These are phyloP conservation scores for Pouteria campechiana DNA, from an alignment of 179 eudicot species.

Conservation along the genomic window DNA sequence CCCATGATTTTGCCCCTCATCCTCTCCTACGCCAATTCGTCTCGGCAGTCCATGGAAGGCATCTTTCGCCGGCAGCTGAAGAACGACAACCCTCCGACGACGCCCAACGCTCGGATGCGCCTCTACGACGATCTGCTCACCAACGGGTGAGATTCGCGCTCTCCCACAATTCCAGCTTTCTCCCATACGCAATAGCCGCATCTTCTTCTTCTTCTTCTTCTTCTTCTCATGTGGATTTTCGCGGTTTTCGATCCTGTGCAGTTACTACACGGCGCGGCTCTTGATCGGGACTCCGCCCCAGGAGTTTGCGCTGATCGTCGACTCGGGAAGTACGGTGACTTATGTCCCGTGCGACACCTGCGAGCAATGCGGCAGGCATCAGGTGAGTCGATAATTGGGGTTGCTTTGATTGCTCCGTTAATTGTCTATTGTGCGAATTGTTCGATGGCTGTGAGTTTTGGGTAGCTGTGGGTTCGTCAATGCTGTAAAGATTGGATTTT, in stretches of 20 bases:
- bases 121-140: conserved; percentile 70
- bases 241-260: conserved; percentile 4
- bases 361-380: conserved; percentile 83
- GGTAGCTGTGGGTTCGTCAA: too few relatives aligned
- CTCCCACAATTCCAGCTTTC: too few relatives aligned
- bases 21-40: conserved; percentile 27
- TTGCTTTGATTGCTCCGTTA: too few relatives aligned
- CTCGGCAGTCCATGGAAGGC: conserved; percentile 4
- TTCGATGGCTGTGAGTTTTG: not conserved
- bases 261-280: conserved; percentile 81
- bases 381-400: conserved; percentile 25
- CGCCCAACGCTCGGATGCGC: conserved; percentile 55
- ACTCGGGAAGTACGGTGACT: conserved; percentile 83
- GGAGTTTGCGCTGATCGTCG: conserved; percentile 75
- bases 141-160: conserved; percentile 38
- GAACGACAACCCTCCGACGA: conserved; percentile 12
- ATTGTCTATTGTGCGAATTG: too few relatives aligned
- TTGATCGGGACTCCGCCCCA: conserved; percentile 84
- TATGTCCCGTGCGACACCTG: conserved; percentile 89
- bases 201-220: too few relatives aligned
- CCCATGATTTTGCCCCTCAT: conserved; percentile 53
- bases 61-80: conserved; percentile 42
- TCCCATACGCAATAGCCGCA: not conserved
- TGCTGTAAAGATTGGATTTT: too few relatives aligned
- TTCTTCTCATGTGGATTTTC: not conserved